These are phyloP conservation scores for Neurospora hispaniola DNA, from an alignment of 495 filamentous ascomycete genomes.

Conservation along the genomic window DNA sequence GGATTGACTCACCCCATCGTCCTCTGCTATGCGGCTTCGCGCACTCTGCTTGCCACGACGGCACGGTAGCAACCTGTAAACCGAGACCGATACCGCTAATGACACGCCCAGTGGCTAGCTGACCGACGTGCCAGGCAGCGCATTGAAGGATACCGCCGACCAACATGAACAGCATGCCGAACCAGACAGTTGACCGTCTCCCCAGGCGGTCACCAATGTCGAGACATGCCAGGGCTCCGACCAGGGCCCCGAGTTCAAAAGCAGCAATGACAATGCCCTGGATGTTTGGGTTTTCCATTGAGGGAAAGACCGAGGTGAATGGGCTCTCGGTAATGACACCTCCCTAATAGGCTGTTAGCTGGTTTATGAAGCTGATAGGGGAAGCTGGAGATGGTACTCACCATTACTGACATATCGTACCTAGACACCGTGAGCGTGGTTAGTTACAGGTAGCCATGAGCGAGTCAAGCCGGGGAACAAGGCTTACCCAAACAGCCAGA, in stretches of 20 bases:
- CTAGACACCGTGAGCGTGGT: too few relatives aligned
- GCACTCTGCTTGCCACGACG: constrained; percentile 55
- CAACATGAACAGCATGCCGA: constrained; percentile 42
- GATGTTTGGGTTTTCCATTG: constrained; percentile 1
- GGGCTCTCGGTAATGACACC: background rate
- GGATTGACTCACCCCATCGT: constrained; percentile 29
- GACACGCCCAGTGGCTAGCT: constrained; percentile 48
- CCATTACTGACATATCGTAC: background rate
- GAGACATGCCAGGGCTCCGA: constrained; percentile 46
- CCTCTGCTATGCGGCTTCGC: constrained; percentile 51
- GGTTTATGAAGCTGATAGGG: background rate
- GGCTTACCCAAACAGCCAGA: background rate
- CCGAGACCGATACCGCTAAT: constrained; percentile 50
- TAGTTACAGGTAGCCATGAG: too few relatives aligned
- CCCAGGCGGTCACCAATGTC: constrained; percentile 45
- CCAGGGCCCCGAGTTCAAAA: constrained; percentile 51
- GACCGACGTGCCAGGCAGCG: constrained; percentile 41
- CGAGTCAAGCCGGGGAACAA: too few relatives aligned
- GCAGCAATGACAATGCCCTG: constrained; percentile 33
- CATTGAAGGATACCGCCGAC: constrained; percentile 49
- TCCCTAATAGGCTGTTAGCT: background rate
- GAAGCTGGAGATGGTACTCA: background rate
- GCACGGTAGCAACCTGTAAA: constrained; percentile 47
- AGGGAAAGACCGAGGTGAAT: background rate
- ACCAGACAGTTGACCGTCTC: constrained; percentile 38